Evolutionary conservation across 257 asterid species (phyloP).

Genomic region (Scutellaria galericulata): DNA sequence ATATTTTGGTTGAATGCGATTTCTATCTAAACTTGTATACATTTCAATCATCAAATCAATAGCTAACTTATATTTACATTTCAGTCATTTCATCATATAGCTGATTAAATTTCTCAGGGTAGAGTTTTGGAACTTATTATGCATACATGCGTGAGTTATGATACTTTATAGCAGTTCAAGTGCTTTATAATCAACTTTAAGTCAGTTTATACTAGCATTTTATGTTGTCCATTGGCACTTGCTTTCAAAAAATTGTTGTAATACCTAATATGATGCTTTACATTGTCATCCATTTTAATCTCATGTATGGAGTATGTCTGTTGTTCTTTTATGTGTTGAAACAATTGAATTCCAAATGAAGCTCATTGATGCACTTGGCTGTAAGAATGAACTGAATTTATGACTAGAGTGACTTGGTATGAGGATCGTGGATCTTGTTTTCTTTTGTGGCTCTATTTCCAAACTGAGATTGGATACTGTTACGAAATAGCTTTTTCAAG

Average conservation of each 20-base stretch:
- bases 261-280: neutral
- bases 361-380: neutral
- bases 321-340: conserved; percentile 17
- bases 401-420: neutral
- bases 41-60: too few species aligned
- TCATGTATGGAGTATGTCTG: neutral
- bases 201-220: neutral
- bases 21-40: too few species aligned
- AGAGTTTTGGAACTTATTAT: neutral
- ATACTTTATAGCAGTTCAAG: neutral
- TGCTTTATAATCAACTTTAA: neutral
- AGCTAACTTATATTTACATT: too few species aligned
- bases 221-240: neutral
- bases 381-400: neutral
- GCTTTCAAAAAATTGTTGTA: too few species aligned
- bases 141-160: neutral
- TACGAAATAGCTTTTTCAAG: conserved; percentile 13
- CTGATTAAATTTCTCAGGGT: neutral
- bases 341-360: conserved; percentile 1
- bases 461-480: conserved; percentile 1
- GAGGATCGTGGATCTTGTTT: neutral
- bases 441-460: conserved; percentile 1
- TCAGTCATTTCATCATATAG: too few species aligned
- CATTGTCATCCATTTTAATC: neutral
- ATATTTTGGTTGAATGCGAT: too few species aligned